Base-by-base conservation (phyloP, 1,284 basidiomycete species). In the Heliocybe sulcata region DNA sequence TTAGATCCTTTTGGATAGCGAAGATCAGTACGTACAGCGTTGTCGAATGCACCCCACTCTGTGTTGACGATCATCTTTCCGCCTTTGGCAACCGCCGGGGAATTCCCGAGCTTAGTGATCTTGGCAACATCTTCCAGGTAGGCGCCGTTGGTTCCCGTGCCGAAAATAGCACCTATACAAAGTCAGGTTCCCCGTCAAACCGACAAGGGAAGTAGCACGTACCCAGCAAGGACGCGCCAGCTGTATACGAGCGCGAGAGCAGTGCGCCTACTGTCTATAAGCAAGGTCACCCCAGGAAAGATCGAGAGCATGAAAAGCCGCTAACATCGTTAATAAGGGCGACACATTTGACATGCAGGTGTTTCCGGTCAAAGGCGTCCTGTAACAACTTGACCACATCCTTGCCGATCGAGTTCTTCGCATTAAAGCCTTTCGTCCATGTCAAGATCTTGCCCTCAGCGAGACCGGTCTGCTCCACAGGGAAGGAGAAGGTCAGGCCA, bases 111-210 rank as follows among this genome's bases (percentile, higher is more conserved):
- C 71, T 98, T 98, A 50, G 77, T 85, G 66, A 98, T 87, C 56
- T 92, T 94, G 54, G 81, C 72, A 3, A 95, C 77, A 62, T 90
- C 79, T 69, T 98, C 96, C 48, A 99, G 82, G 72, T 95, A 98
- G 10, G 96, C 97, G 47, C 96, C 96, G 68, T 99, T 99, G 6
- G 97, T 99, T 10, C 96, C 97, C 0, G 97, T 99, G 25, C 96
- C 96, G 66, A 98, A 98, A 65, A 98, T 99, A 59, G 87, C 88
- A 51, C 70, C 67, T 70, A 50, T 35, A 16, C 42, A 31, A 55
- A 57, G 42, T 61, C 29, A 53, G 50, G 25, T n/a, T 22, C 31
- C 26, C 1, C 25, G 45, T 35, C 31, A 47, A 48, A 25, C 25
- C 27, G 45, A 51, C 22, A 29, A 22, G n/a, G 20, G 10, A 35